Conservation (phyloP, 2,329 filamentous ascomycete species). For the Cladobotryum mycophilum region DNA sequence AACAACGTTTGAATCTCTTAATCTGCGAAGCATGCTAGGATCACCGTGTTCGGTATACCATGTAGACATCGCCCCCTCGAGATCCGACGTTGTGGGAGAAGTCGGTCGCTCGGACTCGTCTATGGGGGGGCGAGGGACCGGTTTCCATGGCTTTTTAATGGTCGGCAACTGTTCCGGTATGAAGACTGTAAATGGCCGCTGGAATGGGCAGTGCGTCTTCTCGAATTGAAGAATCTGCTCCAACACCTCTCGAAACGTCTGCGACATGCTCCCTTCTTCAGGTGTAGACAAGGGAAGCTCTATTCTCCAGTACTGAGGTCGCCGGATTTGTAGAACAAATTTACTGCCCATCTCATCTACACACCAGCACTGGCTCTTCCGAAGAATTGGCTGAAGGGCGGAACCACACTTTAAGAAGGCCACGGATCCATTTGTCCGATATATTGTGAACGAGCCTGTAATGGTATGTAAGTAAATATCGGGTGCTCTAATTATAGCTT, state of each 20-base stretch:
- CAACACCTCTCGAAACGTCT: conserved; percentile 63
- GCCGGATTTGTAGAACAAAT: conserved; percentile 80
- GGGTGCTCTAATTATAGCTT: not conserved
- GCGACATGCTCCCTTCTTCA: conserved; percentile 47
- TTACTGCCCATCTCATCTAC: conserved; percentile 73
- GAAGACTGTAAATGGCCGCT: conserved; percentile 66
- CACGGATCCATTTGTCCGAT: conserved; percentile 78
- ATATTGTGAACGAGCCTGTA: conserved; percentile 69
- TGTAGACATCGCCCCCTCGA: not conserved
- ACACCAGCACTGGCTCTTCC: conserved; percentile 90
- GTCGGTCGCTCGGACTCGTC: conserved; percentile 26
- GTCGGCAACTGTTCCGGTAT: conserved; percentile 63
- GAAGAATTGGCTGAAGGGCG: conserved; percentile 78
- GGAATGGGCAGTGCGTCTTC: conserved; percentile 81
- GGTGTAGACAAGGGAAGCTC: conserved; percentile 63
- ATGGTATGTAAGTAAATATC: not conserved
- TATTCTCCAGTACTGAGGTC: conserved; percentile 84
- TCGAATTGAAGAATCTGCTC: conserved; percentile 75
- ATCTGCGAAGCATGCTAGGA: not conserved
- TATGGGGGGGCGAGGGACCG: conserved; percentile 20
- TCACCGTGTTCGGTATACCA: not conserved
- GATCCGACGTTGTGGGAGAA: conserved; percentile 9
- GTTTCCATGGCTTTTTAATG: conserved; percentile 64
- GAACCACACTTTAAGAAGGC: conserved; percentile 82
- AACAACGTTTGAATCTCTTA: not conserved